Evolutionary conservation across 129 eudicot genomes (phyloP).

Genomic region (Chrysanthemum lavandulifolium): DNA sequence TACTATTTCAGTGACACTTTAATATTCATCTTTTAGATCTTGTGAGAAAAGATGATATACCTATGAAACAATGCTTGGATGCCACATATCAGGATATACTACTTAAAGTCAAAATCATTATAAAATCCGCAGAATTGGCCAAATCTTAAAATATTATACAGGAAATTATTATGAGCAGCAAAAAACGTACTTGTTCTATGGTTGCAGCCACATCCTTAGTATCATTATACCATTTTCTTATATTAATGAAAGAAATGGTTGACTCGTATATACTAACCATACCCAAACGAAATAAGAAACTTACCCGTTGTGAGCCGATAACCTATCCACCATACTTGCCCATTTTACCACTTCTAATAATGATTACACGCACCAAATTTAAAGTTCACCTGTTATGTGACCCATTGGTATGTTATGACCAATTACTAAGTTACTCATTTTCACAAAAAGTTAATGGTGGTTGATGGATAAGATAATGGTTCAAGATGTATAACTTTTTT

Average conservation of each 20-base stretch:
- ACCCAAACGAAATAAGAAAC: no score
- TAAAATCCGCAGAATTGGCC: constrained; percentile 2
- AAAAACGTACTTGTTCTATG: constrained; percentile 64
- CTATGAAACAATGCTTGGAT: background rate
- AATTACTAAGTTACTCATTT: no score
- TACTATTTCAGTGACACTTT: background rate
- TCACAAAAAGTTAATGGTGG: no score
- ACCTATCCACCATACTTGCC: no score
- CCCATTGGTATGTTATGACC: no score
- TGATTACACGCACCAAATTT: no score
- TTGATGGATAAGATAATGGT: constrained; percentile 1
- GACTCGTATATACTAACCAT: no score
- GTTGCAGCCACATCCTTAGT: constrained; percentile 92
- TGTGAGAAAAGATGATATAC: background rate
- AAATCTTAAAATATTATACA: background rate
- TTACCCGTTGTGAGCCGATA: no score
- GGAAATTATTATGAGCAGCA: background rate
- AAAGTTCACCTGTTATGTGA: no score
- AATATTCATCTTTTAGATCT: background rate
- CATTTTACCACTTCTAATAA: no score
- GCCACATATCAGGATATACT: constrained; percentile 12
- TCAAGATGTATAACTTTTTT: no score
- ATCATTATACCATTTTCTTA: constrained; percentile 24
- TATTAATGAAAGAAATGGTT: no score
- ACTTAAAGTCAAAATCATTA: constrained; percentile 1